phyloP scores from a whole-genome alignment of 768 basidiomycete species.

The Lyophyllum semitale region DNA sequence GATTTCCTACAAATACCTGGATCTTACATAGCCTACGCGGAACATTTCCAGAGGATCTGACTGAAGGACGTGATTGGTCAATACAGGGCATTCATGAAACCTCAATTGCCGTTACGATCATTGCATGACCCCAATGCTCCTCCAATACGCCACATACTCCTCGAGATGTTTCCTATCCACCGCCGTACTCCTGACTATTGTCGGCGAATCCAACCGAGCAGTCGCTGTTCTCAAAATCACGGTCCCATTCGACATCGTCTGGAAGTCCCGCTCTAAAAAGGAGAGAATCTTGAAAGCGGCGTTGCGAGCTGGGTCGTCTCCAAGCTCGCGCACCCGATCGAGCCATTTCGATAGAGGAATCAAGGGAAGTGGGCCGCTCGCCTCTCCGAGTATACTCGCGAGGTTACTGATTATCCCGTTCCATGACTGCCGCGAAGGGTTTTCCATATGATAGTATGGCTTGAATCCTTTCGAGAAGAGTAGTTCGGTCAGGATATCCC shows the following conservation, averaged over 20 bases:
- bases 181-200: constrained; percentile 31
- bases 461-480: constrained; percentile 31
- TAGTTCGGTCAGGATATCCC: constrained; percentile 28
- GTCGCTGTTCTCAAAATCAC: constrained; percentile 30
- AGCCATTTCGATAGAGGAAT: constrained; percentile 32
- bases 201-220: constrained; percentile 26
- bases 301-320: constrained; percentile 26
- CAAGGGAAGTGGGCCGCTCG: constrained; percentile 19
- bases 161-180: constrained; percentile 30
- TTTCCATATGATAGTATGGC: constrained; percentile 36
- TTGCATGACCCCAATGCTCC: constrained; percentile 22
- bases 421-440: constrained; percentile 37
- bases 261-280: constrained; percentile 35
- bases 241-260: constrained; percentile 30
- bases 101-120: not conserved
- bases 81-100: not conserved
- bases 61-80: not conserved
- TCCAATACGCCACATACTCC: constrained; percentile 34
- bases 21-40: no score
- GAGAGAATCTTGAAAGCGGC: constrained; percentile 27
- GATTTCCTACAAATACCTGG: not conserved
- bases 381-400: constrained; percentile 22
- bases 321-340: constrained; percentile 24
- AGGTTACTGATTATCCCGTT: constrained; percentile 27
- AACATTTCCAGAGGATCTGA: not conserved